These are phyloP conservation scores for Withania somnifera DNA, from an alignment of 305 asterid species.

Conservation along the genomic window DNA sequence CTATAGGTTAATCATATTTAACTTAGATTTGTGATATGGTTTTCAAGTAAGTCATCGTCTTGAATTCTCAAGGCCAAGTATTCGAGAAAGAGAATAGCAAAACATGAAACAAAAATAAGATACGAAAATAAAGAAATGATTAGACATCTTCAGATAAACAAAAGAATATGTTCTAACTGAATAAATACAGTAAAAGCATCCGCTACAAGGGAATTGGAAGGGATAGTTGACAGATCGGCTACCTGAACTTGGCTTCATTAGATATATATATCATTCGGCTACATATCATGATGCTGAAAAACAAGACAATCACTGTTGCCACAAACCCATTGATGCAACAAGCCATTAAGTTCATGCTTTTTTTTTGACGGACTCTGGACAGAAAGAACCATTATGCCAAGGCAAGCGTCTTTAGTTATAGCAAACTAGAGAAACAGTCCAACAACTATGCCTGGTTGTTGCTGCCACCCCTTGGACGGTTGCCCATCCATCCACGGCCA, in stretches of 20 bases:
- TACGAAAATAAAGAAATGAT: background rate
- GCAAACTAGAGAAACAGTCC: background rate
- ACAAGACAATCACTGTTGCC: background rate
- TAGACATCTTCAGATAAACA: background rate
- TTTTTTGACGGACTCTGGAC: background rate
- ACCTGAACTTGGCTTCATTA: conserved; percentile 2
- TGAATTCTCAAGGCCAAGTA: too few species aligned
- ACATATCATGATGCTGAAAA: background rate
- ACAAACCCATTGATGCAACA: background rate
- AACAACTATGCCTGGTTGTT: conserved; percentile 9
- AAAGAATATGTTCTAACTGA: conserved; percentile 2
- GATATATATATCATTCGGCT: background rate
- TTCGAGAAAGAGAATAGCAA: background rate
- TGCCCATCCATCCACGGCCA: conserved; percentile 7
- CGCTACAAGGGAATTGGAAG: background rate
- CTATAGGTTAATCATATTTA: background rate
- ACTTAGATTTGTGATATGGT: background rate
- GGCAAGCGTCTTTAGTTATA: background rate
- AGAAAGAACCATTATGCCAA: background rate
- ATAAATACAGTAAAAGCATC: background rate
- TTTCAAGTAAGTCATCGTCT: too few species aligned
- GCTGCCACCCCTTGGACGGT: conserved; percentile 10
- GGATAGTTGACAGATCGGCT: background rate
- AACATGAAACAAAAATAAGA: background rate
- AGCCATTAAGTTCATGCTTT: background rate